phyloP scores from a whole-genome alignment of 2,329 filamentous ascomycete species.

The Westerdykella aurantiaca region DNA sequence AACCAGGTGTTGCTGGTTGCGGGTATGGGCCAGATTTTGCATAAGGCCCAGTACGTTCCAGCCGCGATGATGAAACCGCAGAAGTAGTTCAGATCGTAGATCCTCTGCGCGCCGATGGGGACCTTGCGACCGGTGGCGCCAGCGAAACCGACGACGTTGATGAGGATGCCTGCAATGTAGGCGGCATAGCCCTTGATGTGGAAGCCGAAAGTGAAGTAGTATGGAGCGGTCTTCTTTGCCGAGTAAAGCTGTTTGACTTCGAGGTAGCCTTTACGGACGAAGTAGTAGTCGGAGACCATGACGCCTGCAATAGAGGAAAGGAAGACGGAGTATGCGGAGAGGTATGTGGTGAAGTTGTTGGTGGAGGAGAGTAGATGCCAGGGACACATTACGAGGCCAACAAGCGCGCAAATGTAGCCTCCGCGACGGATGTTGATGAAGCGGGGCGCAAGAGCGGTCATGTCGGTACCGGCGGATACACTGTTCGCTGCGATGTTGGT shows the following conservation, averaged over 20 bases:
- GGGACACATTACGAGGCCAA: constrained; percentile 82
- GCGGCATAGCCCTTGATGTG: constrained; percentile 80
- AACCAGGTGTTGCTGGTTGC: constrained; percentile 71
- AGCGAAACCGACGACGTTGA: constrained; percentile 89
- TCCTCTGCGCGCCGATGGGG: constrained; percentile 71
- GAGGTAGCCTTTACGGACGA: constrained; percentile 75
- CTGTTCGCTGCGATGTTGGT: constrained; percentile 87
- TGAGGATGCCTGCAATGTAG: constrained; percentile 75
- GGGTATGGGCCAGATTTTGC: constrained; percentile 63
- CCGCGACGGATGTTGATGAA: constrained; percentile 82
- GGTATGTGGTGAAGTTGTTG: constrained; percentile 86
- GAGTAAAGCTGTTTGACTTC: constrained; percentile 75
- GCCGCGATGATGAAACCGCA: constrained; percentile 69
- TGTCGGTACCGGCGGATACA: constrained; percentile 74
- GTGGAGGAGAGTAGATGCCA: constrained; percentile 69
- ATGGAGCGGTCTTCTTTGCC: constrained; percentile 59
- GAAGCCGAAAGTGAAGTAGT: constrained; percentile 68
- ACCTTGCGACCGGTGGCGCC: constrained; percentile 69
- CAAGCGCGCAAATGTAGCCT: constrained; percentile 73
- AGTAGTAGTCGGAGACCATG: constrained; percentile 82
- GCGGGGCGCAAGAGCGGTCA: constrained; percentile 73
- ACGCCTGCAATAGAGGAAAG: constrained; percentile 92
- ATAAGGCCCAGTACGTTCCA: constrained; percentile 63
- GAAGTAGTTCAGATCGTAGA: constrained; percentile 92
- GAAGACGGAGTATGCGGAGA: constrained; percentile 89